Evolutionary conservation across 306 rosid genomes (phyloP), one percentile per base, ranked within the genome.

Genomic region (Delonix regia): DNA sequence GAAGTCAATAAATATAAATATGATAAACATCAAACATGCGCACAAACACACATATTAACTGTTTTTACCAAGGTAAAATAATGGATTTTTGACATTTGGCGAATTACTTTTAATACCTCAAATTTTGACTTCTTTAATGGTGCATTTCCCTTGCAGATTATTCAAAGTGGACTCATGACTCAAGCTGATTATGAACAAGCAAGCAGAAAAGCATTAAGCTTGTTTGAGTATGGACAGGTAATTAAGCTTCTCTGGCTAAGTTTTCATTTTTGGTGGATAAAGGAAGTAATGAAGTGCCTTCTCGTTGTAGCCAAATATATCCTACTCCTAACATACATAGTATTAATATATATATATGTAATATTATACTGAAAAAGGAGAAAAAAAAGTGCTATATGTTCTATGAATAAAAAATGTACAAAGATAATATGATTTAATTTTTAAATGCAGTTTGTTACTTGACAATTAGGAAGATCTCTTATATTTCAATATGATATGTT

Each of bases 221-320:
- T 93, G 87, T 95, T 95, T 25, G 89, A 89, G 83, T 95, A 87
- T 47, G 99, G 99, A 67, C 99, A 95, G 97, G 99, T 93, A 89
- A 34, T 25, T 71, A 30, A 10, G 11, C 68, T 69, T 78, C 27
- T 52, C 49, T 78, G 64, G 25, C 39, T 19, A 22, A 10, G 73
- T 68, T 80, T 45, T 73, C 42, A 25, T 53, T 42, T n/a, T 69
- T 19, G 15, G 30, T 42, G 68, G 33, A 45, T 44, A 56, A 44
- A 73, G 49, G 36, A 80, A 22, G 33, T 48, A 73, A 73, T 39
- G 36, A 33, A 45, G 36, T 53, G 49, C 19, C 78, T 80, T 72
- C 6, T 65, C 52, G 41, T 6, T 73, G 41, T 53, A 27, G 4
- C 75, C 15, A 14, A 27, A 39, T 51, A 73, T 39, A n/a, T 64